These are phyloP conservation scores for Rickenella mellea DNA, from an alignment of 768 basidiomycete genomes.

Conservation along the genomic window DNA sequence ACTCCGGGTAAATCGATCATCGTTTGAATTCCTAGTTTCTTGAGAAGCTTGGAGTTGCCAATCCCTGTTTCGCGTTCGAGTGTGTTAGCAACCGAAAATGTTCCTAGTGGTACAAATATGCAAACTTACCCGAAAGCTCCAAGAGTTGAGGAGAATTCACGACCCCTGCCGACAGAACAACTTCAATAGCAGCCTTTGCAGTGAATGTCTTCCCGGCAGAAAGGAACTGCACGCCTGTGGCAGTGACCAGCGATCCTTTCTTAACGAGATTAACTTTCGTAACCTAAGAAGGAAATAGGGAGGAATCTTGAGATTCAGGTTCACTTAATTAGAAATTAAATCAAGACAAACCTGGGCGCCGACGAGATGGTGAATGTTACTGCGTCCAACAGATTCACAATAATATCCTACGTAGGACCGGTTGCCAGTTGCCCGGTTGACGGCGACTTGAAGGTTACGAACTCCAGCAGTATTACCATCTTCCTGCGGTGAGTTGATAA, in stretches of 20 bases:
- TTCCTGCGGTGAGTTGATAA: too few species aligned
- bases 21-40: conserved; percentile 21
- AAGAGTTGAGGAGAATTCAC: conserved; percentile 29
- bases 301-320: conserved; percentile 14
- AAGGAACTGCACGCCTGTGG: conserved; percentile 15
- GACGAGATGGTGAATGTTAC: too few species aligned
- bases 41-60: conserved; percentile 25
- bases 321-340: conserved; percentile 4
- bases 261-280: background rate
- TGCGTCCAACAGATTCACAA: background rate
- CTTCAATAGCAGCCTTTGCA: conserved; percentile 10
- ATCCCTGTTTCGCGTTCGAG: too few species aligned
- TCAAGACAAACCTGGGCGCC: background rate
- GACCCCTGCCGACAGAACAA: conserved; percentile 13
- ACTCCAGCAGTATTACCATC: too few species aligned
- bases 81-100: too few species aligned
- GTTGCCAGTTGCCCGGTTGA: conserved; percentile 7
- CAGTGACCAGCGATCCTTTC: too few species aligned
- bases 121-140: conserved; percentile 32
- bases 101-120: conserved; percentile 21
- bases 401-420: conserved; percentile 13
- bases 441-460: too few species aligned
- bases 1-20: conserved; percentile 34
- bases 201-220: conserved; percentile 11
- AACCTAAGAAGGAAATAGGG: conserved; percentile 11